Conservation (phyloP, 768 basidiomycete genomes). For the Hericium alpestre region DNA sequence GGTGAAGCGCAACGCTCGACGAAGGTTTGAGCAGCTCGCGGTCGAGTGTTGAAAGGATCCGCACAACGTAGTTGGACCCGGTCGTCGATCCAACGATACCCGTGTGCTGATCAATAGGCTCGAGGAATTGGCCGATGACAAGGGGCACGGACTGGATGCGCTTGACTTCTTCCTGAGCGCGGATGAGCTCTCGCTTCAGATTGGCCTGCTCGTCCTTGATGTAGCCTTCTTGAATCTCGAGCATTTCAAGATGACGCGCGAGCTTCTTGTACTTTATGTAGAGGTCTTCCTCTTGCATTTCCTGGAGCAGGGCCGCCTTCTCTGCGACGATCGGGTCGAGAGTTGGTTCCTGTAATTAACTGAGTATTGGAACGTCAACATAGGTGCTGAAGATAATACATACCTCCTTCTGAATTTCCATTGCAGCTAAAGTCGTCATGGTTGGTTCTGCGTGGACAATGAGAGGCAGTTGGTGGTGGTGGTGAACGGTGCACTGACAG, state of each 20-base stretch:
- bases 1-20: slow-evolving; percentile 94
- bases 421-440: slow-evolving; percentile 82
- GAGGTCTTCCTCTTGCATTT: slow-evolving; percentile 82
- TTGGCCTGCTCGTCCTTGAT: slow-evolving; percentile 99
- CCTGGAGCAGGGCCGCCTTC: slow-evolving; percentile 78
- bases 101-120: slow-evolving; percentile 95
- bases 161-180: slow-evolving; percentile 98
- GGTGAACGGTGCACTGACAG: slow-evolving; percentile 4
- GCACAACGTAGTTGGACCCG: slow-evolving; percentile 95
- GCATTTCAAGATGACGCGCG: slow-evolving; percentile 87
- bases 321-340: slow-evolving; percentile 82
- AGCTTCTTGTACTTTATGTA: slow-evolving; percentile 98
- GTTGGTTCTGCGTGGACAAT: slow-evolving; percentile 7
- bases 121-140: slow-evolving; percentile 98
- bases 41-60: slow-evolving; percentile 93
- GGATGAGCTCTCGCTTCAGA: slow-evolving; percentile 93
- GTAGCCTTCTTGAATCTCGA: slow-evolving; percentile 90
- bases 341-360: slow-evolving; percentile 62
- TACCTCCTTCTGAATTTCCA: slow-evolving; percentile 74
- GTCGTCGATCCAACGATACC: slow-evolving; percentile 97
- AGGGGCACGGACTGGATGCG: slow-evolving; percentile 97
- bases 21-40: slow-evolving; percentile 95
- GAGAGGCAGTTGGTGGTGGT: background rate
- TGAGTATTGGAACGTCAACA: background rate
- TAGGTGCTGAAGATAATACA: slow-evolving; percentile 17